A percentile compares a stretch with the other conserved stretches of the same genome.
Conservation (phyloP, 1,284 basidiomycete genomes). For the Ganoderma leucocontextum region DNA sequence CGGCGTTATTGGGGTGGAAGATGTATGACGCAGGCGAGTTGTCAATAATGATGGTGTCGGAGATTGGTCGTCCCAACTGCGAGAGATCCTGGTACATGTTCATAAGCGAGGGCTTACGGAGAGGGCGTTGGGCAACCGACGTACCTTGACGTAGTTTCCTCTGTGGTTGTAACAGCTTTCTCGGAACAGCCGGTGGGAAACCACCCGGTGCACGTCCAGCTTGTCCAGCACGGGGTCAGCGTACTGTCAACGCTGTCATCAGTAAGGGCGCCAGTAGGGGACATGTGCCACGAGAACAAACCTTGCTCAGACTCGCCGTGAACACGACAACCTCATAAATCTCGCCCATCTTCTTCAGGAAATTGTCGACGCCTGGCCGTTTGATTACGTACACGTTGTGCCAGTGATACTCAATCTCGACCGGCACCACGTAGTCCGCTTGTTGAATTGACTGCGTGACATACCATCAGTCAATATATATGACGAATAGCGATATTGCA, state of each 20-base stretch:
- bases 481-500: not conserved
- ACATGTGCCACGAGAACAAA: conserved; percentile 42
- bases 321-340: conserved; percentile 98
- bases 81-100: conserved; percentile 81
- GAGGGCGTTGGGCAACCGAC: conserved; percentile 45
- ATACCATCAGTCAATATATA: conserved; percentile 15
- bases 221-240: conserved; percentile 99
- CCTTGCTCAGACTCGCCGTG: conserved; percentile 96
- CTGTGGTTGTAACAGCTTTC: conserved; percentile 99
- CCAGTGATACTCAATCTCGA: conserved; percentile 97
- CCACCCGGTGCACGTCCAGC: conserved; percentile 91
- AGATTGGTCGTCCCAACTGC: conserved; percentile 92
- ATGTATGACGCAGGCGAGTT: conserved; percentile 99
- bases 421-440: conserved; percentile 98
- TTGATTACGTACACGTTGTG: conserved; percentile 99
- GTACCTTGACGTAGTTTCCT: conserved; percentile 98
- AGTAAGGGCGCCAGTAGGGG: not conserved
- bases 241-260: conserved; percentile 63
- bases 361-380: conserved; percentile 96
- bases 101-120: conserved; percentile 17
- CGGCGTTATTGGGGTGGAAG: conserved; percentile 99
- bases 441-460: conserved; percentile 84
- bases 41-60: conserved; percentile 96
- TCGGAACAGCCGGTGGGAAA: conserved; percentile 95
- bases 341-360: conserved; percentile 96